Evolutionary conservation across 129 eudicot genomes (phyloP).

Genomic region (Flaveria sonorensis): DNA sequence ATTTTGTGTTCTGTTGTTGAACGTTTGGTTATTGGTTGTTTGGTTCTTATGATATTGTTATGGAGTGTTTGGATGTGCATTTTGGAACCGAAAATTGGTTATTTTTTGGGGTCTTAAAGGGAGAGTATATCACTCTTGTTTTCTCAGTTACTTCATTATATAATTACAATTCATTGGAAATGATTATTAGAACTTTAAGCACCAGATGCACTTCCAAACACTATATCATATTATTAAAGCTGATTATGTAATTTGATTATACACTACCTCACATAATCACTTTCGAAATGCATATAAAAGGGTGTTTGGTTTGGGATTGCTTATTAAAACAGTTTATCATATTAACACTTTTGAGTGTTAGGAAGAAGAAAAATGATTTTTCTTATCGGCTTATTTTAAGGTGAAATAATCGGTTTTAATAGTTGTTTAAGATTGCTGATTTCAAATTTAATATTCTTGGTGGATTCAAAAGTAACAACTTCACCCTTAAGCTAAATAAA

Average conservation of each 20-base stretch:
- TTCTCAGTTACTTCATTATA: too few species aligned
- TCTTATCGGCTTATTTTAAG: background rate
- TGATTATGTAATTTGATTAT: too few species aligned
- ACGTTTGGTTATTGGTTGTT: background rate
- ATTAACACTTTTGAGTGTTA: background rate
- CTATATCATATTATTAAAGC: too few species aligned
- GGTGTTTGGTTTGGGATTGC: background rate
- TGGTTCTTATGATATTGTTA: background rate
- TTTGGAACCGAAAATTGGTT: background rate
- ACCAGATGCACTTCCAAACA: background rate
- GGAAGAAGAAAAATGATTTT: background rate
- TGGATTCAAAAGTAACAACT: background rate
- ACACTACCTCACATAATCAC: too few species aligned
- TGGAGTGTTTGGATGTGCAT: background rate
- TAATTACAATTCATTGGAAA: background rate
- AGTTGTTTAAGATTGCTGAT: background rate
- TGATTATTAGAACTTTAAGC: too few species aligned
- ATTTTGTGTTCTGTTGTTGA: background rate
- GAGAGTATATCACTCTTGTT: too few species aligned
- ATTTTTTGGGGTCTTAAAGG: too few species aligned
- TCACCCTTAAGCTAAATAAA: background rate
- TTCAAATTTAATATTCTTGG: background rate
- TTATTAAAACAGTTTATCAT: background rate
- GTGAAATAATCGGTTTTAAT: background rate
- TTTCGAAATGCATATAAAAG: background rate